Base-by-base conservation (phyloP, 257 asterid species). In the Rubia yunnanensis region DNA sequence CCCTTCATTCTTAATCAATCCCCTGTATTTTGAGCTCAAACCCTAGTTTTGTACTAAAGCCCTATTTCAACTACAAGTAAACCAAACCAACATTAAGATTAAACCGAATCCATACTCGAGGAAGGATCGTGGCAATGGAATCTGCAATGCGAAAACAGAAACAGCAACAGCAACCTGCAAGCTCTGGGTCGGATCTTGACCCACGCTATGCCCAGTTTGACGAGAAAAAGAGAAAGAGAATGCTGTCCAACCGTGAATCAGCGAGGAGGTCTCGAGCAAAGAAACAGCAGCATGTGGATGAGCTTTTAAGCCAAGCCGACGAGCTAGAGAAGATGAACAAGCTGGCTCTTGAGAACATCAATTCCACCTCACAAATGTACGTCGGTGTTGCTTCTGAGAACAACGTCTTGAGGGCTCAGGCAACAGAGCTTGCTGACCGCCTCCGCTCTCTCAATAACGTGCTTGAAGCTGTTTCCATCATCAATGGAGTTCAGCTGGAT, bases 241-340 rank as follows among this genome's bases (percentile, higher is more conserved):
- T 86, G 91, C 65, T 86, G 59, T 91, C 97, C 0, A 91, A 91
- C 64, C 91, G 97, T 0, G 96, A 88, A 57, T 91, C 97, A 7
- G 97, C 97, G 0, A 80, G 84, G 50, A 79, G 96, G 64, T 91
- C 96, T 23, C 83, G 97, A 4, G 73, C 81, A 87, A 81, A 49
- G 83, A 90, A 88, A 79, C 90, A 88, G 70, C 88, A 83, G 31
- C 96, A 73, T 48, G 41, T 83, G 32, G 95, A 79, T 23, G 88
- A 83, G 74, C 77, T 88, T 38, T 60, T 70, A 31, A 78, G 59
- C 11, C 83, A 91, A 65, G 80, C 70, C 70, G 78, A 72, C 39
- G 78, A 71, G 53, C 41, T 86, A 53, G 65, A 76, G 64, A 83
- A 76, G 39, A 87, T 86, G 72, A 88, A 85, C 68, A 69, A 70